Evolutionary conservation across 371 early-diverging fungal genomes (phyloP).

Genomic region (Actinomucor elegans): DNA sequence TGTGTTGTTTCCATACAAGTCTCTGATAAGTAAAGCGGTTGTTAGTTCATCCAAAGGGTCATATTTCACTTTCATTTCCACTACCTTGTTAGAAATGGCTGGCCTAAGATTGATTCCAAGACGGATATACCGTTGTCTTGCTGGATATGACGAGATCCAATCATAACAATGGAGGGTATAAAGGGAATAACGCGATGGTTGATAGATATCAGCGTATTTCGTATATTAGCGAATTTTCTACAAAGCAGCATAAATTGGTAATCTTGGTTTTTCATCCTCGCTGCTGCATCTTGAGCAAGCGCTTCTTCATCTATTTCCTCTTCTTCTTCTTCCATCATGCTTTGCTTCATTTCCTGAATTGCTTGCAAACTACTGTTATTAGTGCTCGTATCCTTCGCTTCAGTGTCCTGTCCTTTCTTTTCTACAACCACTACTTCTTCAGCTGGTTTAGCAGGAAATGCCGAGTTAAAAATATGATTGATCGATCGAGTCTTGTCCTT

Average conservation of each 20-base stretch:
- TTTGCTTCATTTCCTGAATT: too few relatives aligned
- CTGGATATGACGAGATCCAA: conserved; percentile 61
- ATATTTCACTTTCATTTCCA: too few relatives aligned
- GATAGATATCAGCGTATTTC: conserved; percentile 85
- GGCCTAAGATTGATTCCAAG: conserved; percentile 96
- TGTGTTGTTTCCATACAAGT: neutral
- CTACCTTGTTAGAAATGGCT: conserved; percentile 95
- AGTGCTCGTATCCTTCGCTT: conserved; percentile 1
- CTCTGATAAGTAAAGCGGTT: too few relatives aligned
- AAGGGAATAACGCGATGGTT: conserved; percentile 69
- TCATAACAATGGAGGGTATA: conserved; percentile 95
- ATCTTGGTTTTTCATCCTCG: conserved; percentile 34
- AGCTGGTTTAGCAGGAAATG: neutral
- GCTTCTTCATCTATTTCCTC: conserved; percentile 9
- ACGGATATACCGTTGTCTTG: conserved; percentile 92
- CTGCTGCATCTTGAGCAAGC: neutral
- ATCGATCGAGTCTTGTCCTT: conserved; percentile 5
- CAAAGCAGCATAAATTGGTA: conserved; percentile 85
- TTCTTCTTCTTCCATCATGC: conserved; percentile 5
- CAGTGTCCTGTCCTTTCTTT: neutral
- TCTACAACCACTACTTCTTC: conserved; percentile 3
- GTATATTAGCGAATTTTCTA: conserved; percentile 87
- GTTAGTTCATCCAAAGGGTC: too few relatives aligned
- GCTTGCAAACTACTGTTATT: neutral
- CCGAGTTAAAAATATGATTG: conserved; percentile 16